phyloP scores from a whole-genome alignment of 2,329 filamentous ascomycete genomes.

The Pyricularia pennisetigena region DNA sequence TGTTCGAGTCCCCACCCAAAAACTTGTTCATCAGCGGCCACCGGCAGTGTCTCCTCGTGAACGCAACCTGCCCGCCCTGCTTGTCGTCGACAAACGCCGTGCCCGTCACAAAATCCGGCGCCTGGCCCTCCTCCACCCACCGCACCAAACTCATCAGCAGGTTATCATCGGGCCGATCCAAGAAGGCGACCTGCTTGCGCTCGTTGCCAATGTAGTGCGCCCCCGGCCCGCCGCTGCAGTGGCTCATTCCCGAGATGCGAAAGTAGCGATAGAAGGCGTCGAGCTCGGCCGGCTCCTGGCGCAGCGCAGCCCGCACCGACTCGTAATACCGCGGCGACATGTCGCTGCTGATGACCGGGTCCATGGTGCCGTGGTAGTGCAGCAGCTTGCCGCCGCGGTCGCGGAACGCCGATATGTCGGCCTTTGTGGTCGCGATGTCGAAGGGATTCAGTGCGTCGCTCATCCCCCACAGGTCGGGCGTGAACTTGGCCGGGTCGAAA shows the following conservation, averaged over 20 bases:
- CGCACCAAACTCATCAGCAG: conserved; percentile 4
- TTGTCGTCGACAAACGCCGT: not conserved
- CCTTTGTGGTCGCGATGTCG: conserved; percentile 17
- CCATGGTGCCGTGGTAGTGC: conserved; percentile 32
- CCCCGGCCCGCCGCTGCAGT: conserved; percentile 36
- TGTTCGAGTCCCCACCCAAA: conserved; percentile 6
- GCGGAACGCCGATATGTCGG: conserved; percentile 24
- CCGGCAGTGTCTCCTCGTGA: conserved; percentile 9
- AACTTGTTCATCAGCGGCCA: conserved; percentile 8
- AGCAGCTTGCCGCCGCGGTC: conserved; percentile 33
- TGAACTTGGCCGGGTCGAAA: conserved; percentile 28
- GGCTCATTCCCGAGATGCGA: conserved; percentile 39
- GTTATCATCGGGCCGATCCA: not conserved
- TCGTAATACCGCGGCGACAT: conserved; percentile 38
- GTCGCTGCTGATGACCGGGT: conserved; percentile 30
- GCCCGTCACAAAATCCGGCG: conserved; percentile 6
- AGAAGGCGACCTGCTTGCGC: not conserved
- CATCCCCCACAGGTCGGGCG: conserved; percentile 23
- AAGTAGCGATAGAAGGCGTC: conserved; percentile 40
- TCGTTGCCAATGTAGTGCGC: conserved; percentile 28
- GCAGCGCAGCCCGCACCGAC: conserved; percentile 25
- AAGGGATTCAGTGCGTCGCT: conserved; percentile 12
- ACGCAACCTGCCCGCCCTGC: not conserved
- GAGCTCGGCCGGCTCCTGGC: conserved; percentile 16
- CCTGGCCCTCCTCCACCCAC: conserved; percentile 9